Conservation (phyloP, 2,329 filamentous ascomycete species). For the Aspergillus sojae region DNA sequence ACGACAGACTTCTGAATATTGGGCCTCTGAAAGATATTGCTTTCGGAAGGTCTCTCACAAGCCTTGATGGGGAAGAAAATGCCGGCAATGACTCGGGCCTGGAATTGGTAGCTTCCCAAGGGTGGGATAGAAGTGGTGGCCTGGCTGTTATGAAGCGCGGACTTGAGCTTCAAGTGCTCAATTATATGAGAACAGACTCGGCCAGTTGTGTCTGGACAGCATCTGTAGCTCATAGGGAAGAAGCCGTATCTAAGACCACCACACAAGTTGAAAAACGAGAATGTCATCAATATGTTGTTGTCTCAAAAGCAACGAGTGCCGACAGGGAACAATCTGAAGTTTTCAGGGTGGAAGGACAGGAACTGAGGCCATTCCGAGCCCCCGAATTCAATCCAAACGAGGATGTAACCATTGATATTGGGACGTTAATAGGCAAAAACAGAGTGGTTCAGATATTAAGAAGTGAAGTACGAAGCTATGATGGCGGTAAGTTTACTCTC, state of each 20-base stretch:
- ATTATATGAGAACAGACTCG: conserved; percentile 71
- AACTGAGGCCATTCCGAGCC: conserved; percentile 73
- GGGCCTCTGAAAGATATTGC: conserved; percentile 78
- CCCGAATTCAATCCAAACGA: conserved; percentile 92
- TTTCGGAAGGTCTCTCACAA: conserved; percentile 61
- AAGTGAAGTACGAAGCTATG: conserved; percentile 86
- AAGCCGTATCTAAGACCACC: conserved; percentile 49
- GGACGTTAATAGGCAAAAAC: conserved; percentile 76
- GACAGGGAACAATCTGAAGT: conserved; percentile 78
- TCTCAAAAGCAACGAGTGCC: conserved; percentile 67
- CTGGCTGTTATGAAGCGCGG: conserved; percentile 77
- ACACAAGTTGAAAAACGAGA: conserved; percentile 58
- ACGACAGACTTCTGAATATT: conserved; percentile 76
- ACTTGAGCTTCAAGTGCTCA: conserved; percentile 72
- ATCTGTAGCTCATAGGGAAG: conserved; percentile 52
- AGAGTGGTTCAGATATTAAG: conserved; percentile 86
- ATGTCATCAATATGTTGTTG: conserved; percentile 75
- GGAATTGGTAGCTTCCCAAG: conserved; percentile 57
- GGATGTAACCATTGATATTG: conserved; percentile 82
- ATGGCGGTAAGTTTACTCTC: conserved; percentile 67
- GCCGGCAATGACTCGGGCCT: conserved; percentile 44
- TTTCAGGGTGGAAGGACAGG: conserved; percentile 72
- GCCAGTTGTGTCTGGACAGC: conserved; percentile 82
- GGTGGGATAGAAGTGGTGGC: conserved; percentile 63
- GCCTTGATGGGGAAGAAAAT: conserved; percentile 50